Base-by-base conservation (phyloP, 2,329 filamentous ascomycete species). In the Penicillium frequentans region DNA sequence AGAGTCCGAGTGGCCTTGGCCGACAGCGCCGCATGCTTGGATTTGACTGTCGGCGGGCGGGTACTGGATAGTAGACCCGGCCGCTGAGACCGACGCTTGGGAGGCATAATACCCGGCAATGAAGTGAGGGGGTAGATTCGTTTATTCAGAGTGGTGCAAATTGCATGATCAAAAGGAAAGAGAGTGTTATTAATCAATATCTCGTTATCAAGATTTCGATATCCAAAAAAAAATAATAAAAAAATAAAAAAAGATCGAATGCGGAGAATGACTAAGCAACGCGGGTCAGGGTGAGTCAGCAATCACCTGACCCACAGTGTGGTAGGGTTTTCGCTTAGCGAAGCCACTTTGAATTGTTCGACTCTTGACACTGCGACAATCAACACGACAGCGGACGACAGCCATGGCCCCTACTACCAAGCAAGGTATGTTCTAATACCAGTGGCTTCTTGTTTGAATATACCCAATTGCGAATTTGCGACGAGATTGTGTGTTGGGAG, bases 1-100 rank as follows among this genome's bases (percentile, higher is more conserved):
- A 86, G 76, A 45, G 78, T 81, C 47, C 84, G 78, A 2, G 84
- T 86, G 23, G 81, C 79, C 68, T 82, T 84, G 14, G 84, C 80
- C 16, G 84, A 86, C 57, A 86, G 70, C 3, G 74, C 64, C 49
- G 70, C 64, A 33, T 72, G 64, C 49, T 74, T 76, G 26, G 68
- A 62, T 55, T 67, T 68, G 49, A 70, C 61, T 21, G 72, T 75
- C 43, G 77, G 78, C 44, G 81, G 81, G 7, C 81, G 76, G 23
- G 76, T 76, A 61, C 73, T 73, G 29, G 79, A 80, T 21, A 82
- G 68, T 11, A 76, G 68, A 23, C 59, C 66, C 33, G 74, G 70
- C 49, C 68, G 69, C 63, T 73, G 76, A 50, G 61, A 63, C 50
- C 64, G 62, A 53, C 68, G 74, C 46, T 68, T 70, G 33, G 68